phyloP scores from a whole-genome alignment of 306 rosid genomes.

The Cicer cuneatum region DNA sequence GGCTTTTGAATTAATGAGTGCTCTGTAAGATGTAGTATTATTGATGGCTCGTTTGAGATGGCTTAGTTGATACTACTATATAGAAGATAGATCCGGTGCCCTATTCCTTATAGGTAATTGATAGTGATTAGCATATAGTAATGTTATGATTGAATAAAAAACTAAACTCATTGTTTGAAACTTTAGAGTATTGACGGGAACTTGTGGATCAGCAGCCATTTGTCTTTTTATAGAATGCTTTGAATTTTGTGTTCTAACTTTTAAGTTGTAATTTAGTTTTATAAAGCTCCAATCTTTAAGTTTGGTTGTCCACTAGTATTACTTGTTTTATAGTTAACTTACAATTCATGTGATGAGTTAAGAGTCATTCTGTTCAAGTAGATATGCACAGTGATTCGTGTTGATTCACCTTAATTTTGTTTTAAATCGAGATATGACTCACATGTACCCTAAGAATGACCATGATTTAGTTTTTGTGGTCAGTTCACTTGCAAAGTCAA shows the following conservation, averaged over 20 bases:
- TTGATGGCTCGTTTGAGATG: constrained; percentile 9
- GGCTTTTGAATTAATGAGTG: constrained; percentile 21
- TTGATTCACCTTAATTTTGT: not conserved
- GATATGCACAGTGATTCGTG: not conserved
- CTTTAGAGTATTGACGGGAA: constrained; percentile 12
- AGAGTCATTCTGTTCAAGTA: not conserved
- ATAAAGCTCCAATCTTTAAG: not conserved
- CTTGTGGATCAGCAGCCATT: not conserved
- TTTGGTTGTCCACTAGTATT: not conserved
- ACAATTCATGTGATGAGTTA: not conserved
- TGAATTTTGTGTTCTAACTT: constrained; percentile 14
- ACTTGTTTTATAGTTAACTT: not conserved
- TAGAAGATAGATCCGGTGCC: not conserved
- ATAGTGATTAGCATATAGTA: not conserved
- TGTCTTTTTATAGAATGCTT: constrained; percentile 26
- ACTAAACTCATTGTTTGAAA: not conserved
- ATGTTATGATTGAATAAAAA: constrained; percentile 18
- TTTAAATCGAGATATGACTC: not conserved
- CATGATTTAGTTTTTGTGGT: not conserved
- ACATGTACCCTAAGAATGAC: not conserved
- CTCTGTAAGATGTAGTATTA: not conserved
- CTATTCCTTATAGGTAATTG: not conserved
- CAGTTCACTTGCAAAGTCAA: constrained; percentile 1
- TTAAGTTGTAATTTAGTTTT: constrained; percentile 21
- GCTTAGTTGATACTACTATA: constrained; percentile 9